Evolutionary conservation across 768 basidiomycete species (phyloP).

Genomic region (Suillus ampliporus): DNA sequence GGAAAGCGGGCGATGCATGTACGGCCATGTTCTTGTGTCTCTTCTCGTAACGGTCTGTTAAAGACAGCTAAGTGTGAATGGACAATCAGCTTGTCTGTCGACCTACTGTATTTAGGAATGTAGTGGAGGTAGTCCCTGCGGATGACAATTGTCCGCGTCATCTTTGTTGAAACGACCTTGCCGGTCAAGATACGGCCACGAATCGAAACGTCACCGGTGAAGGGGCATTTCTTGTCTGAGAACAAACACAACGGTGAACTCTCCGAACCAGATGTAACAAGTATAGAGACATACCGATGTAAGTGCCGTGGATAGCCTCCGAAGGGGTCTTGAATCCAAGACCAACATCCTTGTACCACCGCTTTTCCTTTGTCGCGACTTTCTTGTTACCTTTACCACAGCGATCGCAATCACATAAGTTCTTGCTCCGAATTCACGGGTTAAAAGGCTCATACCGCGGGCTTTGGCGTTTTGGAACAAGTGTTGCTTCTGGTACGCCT

Average conservation of each 20-base stretch:
- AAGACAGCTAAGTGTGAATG: constrained; percentile 15
- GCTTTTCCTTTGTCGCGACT: constrained; percentile 90
- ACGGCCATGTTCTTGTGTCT: constrained; percentile 98
- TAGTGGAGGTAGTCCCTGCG: constrained; percentile 95
- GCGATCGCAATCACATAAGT: constrained; percentile 17
- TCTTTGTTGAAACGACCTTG: constrained; percentile 98
- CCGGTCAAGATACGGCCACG: constrained; percentile 99
- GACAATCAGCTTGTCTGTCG: not conserved
- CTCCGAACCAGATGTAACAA: constrained; percentile 2
- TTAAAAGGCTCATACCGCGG: constrained; percentile 66
- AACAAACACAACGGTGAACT: not conserved
- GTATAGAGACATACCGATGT: constrained; percentile 74
- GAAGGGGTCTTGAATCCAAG: constrained; percentile 95
- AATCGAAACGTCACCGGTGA: constrained; percentile 96
- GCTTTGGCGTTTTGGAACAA: constrained; percentile 98
- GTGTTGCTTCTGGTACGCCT: constrained; percentile 97
- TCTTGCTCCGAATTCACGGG: constrained; percentile 12
- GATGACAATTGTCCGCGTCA: constrained; percentile 98
- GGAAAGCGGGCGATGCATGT: constrained; percentile 98
- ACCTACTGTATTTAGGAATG: constrained; percentile 97
- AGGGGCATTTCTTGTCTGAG: constrained; percentile 99
- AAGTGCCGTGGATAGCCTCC: constrained; percentile 95
- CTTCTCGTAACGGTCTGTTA: constrained; percentile 95
- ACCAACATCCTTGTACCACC: constrained; percentile 99
- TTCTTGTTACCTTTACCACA: constrained; percentile 74